Percentiles rank a stretch among this genome's conserved stretches.
phyloP scores from a whole-genome alignment of 1,284 basidiomycete genomes.

The Coniophora puteana region DNA sequence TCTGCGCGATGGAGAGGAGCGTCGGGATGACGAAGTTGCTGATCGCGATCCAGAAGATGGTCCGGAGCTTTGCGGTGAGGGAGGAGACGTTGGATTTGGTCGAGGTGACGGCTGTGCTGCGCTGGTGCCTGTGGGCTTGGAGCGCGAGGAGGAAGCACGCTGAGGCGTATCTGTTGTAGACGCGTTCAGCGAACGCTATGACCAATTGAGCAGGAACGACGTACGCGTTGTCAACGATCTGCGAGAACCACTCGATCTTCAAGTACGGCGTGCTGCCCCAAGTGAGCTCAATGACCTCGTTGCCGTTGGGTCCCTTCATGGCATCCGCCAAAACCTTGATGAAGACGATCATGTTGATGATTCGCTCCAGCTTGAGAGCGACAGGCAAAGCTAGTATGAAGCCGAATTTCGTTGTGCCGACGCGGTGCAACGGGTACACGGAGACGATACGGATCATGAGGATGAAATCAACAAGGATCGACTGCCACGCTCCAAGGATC shows the following conservation, averaged over 20 bases:
- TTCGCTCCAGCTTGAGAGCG: constrained; percentile 13
- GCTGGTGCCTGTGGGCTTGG: too few relatives aligned
- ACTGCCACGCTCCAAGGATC: constrained; percentile 11
- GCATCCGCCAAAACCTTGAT: constrained; percentile 9
- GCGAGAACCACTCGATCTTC: constrained; percentile 20
- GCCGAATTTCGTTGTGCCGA: constrained; percentile 14
- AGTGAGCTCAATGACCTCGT: not conserved
- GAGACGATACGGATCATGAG: constrained; percentile 17
- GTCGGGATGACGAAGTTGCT: constrained; percentile 28
- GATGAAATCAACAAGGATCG: constrained; percentile 16
- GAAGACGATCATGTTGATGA: constrained; percentile 11
- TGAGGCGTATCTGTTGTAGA: too few relatives aligned
- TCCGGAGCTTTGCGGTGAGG: too few relatives aligned
- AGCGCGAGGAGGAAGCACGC: too few relatives aligned
- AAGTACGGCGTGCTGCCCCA: constrained; percentile 13
- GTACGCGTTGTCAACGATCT: constrained; percentile 20
- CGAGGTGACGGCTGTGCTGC: too few relatives aligned
- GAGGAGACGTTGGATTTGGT: too few relatives aligned
- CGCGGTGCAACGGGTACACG: constrained; percentile 10
- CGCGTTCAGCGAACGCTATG: too few relatives aligned
- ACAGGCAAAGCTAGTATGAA: constrained; percentile 15
- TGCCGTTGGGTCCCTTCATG: constrained; percentile 1
- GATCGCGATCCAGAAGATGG: constrained; percentile 24
- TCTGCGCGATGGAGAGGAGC: constrained; percentile 28
- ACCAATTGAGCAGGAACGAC: too few relatives aligned